phyloP scores from a whole-genome alignment of 1,284 basidiomycete species.

The Pseudozyma sp. region DNA sequence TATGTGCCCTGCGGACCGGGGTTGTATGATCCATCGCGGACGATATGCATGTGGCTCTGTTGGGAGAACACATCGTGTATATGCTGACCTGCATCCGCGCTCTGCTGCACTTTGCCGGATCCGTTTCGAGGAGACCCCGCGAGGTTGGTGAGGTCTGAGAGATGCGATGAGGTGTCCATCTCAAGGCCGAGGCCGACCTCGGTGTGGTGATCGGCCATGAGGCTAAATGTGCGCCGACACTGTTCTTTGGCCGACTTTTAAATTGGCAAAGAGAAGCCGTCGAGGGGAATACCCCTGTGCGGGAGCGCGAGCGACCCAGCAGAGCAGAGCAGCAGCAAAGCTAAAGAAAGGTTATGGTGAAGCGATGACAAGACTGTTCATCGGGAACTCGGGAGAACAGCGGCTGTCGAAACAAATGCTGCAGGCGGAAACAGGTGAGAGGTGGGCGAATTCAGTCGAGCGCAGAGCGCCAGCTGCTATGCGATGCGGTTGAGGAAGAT shows the following conservation, averaged over 20 bases:
- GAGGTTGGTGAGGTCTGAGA: slow-evolving; percentile 40
- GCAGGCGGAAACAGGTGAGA: not conserved
- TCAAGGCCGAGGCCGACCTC: slow-evolving; percentile 31
- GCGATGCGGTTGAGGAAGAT: slow-evolving; percentile 1
- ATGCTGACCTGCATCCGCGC: not conserved
- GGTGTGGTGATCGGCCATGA: slow-evolving; percentile 15
- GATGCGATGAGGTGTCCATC: slow-evolving; percentile 24
- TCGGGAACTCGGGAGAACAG: not conserved
- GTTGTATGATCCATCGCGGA: slow-evolving; percentile 9
- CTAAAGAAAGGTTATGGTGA: not conserved
- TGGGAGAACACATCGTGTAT: slow-evolving; percentile 6
- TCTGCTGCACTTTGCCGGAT: not conserved
- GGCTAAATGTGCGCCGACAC: no score
- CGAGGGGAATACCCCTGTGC: not conserved
- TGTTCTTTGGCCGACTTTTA: no score
- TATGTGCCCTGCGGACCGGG: slow-evolving; percentile 17
- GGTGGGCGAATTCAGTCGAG: not conserved
- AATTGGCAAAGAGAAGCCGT: no score
- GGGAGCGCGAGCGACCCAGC: not conserved
- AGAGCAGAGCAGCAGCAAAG: not conserved
- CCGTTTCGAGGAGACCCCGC: slow-evolving; percentile 11
- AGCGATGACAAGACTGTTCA: not conserved
- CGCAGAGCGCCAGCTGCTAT: not conserved
- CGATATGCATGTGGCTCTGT: slow-evolving; percentile 1
- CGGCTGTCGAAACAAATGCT: not conserved